Evolutionary conservation across 306 rosid species (phyloP).

Genomic region (Dalbergia cultrata): DNA sequence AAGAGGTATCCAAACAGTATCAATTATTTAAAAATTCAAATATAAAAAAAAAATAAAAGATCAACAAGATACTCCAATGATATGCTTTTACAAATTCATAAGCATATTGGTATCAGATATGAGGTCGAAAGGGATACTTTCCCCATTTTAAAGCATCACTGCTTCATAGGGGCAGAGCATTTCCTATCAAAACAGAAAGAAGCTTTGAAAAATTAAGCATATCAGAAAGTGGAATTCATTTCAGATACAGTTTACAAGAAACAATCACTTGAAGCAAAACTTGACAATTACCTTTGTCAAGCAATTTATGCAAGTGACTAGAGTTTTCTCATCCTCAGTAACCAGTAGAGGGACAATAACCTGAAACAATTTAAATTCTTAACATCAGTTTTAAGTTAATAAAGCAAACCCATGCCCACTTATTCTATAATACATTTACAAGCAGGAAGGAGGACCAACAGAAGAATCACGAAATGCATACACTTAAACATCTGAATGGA

Average conservation of each 20-base stretch:
- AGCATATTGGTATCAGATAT: not conserved
- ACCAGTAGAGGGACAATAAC: slow-evolving; percentile 89
- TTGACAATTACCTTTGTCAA: slow-evolving; percentile 82
- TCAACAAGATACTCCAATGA: not conserved
- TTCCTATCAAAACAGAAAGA: not conserved
- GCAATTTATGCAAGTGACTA: slow-evolving; percentile 87
- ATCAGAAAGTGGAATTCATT: not conserved
- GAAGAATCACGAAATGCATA: slow-evolving; percentile 52
- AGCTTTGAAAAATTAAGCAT: not conserved
- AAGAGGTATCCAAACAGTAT: not conserved
- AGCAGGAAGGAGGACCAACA: slow-evolving; percentile 22
- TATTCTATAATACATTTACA: slow-evolving; percentile 14
- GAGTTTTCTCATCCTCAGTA: slow-evolving; percentile 95
- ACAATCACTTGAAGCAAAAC: slow-evolving; percentile 24
- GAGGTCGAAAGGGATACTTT: not conserved
- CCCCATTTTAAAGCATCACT: slow-evolving; percentile 16
- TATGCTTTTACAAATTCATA: not conserved
- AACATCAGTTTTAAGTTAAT: slow-evolving; percentile 37
- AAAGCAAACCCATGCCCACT: not conserved
- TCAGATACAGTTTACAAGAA: not conserved
- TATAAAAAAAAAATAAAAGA: not conserved
- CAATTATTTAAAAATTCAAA: not conserved
- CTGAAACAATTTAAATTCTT: slow-evolving; percentile 60
- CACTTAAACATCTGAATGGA: slow-evolving; percentile 97
- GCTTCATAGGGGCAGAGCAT: not conserved